Evolutionary conservation across 2,329 filamentous ascomycete genomes (phyloP), one percentile per base, ranked within the genome.

Genomic region (Stachybotrys chlorohalonatus): DNA sequence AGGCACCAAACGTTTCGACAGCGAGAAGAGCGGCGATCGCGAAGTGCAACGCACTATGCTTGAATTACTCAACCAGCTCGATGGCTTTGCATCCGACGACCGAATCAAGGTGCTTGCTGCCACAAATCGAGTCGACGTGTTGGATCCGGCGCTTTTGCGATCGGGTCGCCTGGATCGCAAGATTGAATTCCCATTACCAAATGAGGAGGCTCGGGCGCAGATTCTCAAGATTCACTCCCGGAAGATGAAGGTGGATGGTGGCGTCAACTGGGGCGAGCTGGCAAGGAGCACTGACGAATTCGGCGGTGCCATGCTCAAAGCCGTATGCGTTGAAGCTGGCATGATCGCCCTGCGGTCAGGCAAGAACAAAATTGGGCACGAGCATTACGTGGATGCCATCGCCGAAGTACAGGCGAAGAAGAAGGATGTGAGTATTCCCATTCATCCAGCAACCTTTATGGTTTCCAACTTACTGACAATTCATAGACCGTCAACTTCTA

Each of bases 41-140:
- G 94, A 99, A 76, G 94, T 99, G 48, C 94, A 99, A 76, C 85
- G 94, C 70, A 99, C 94, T 55, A 99, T 99, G 95, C 79, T 99
- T 76, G 94, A 99, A 73, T 83, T 99, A 54, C 87, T 99, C 60
- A 99, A 99, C 76, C 94, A 99, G 77, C 85, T 99, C 1, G 94
- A 99, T 68, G 94, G 94, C 53, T 99, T 99, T 68, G 95, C 94
- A 1, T 96, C 91, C 7, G 92, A 96, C 68, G 93, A 96, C 69
- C 86, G 92, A 52, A 95, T 96, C 80, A 97, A 96, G 77, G 93
- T 97, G 6, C 80, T 97, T 52, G 92, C 92, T 4, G 92, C 92
- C 49, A 96, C 92, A 30, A 96, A 97, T 78, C 86, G 92, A 70
- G 87, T 96, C 56, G 93, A 96, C 67, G 92, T 96, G 7, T 81